Evolutionary conservation across 1,284 basidiomycete genomes (phyloP).

Genomic region (Trichosporon sp.): DNA sequence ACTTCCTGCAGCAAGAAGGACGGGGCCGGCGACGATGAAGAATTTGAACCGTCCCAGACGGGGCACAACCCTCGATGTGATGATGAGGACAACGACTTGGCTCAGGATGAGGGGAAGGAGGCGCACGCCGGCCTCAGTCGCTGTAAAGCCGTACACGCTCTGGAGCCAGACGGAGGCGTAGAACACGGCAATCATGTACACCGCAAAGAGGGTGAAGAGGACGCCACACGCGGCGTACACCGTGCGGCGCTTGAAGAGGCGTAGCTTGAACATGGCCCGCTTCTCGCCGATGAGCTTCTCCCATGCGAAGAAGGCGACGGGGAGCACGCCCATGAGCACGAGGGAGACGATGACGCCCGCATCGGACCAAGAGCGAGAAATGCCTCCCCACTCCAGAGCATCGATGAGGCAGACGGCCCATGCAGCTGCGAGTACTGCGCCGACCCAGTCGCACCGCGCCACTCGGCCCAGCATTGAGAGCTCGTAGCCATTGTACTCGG

Average conservation of each 20-base stretch:
- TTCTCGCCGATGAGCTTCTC: slow-evolving; percentile 52
- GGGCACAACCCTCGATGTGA: slow-evolving; percentile 48
- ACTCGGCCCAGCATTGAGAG: slow-evolving; percentile 45
- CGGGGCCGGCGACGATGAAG: slow-evolving; percentile 49
- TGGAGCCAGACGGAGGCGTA: slow-evolving; percentile 51
- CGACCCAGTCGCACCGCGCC: slow-evolving; percentile 53
- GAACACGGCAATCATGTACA: slow-evolving; percentile 53
- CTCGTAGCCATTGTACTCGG: slow-evolving; percentile 48
- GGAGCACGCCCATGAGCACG: slow-evolving; percentile 51
- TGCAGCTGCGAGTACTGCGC: slow-evolving; percentile 45
- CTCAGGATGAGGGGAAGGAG: slow-evolving; percentile 53
- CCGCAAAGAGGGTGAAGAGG: slow-evolving; percentile 40
- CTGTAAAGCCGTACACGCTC: slow-evolving; percentile 51
- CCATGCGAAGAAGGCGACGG: slow-evolving; percentile 49
- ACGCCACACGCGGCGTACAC: slow-evolving; percentile 33
- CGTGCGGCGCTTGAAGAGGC: slow-evolving; percentile 50
- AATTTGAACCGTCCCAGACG: slow-evolving; percentile 50
- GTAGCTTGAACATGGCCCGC: slow-evolving; percentile 56
- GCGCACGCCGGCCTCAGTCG: slow-evolving; percentile 52
- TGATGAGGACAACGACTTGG: slow-evolving; percentile 52
- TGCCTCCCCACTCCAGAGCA: slow-evolving; percentile 53
- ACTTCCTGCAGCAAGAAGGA: slow-evolving; percentile 43
- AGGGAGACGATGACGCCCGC: slow-evolving; percentile 54
- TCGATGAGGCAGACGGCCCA: slow-evolving; percentile 50
- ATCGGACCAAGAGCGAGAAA: slow-evolving; percentile 52